Base-by-base conservation (phyloP, 2,329 filamentous ascomycete species). In the Penicillium fuscoglaucum region DNA sequence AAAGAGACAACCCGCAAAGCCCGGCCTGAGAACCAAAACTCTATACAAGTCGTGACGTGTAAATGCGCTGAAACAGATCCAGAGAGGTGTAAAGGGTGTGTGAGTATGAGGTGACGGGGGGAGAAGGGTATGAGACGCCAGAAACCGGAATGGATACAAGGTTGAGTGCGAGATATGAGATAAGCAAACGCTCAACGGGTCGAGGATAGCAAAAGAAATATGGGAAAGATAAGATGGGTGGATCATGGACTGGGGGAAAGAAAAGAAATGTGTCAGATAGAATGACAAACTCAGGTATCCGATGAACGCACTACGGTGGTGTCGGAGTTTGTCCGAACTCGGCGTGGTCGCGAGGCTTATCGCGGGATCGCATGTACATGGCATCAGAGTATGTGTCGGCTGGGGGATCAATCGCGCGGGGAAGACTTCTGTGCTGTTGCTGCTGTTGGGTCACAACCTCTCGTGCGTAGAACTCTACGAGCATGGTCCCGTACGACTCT, bases 401-500 rank as follows among this genome's bases (percentile, higher is more conserved):
- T 12, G 61, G 53, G 15, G 51, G 21, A 37, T 64, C 57, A 1
- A 68, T 63, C 10, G 65, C 37, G 21, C 64, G 60, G 41, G 70
- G 65, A 3, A 67, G 51, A 17, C 58, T 63, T 31, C 57, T 44
- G 13, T 52, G 39, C 26, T 65, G 63, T 17, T 63, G 63, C 19
- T 69, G 67, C 28, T 70, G 79, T 68, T 89, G 87, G 28, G 85
- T 81, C 28, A 96, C 85, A 17, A 97, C 88, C 74, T 99, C 95
- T 54, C 93, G 84, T 0, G 92, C 93, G 71, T 98, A 99, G 71
- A 98, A 99, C 71, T 98, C 93, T 17, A 99, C 95, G 13, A 99
- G 82, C 93, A 98, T 98, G 1, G 95, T 99, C 6, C 92, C 95
- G 69, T 99, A 99, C 0, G 92, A 91, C 75, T 99, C 95, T 59